Conservation (phyloP, 2,329 filamentous ascomycete species). For the Arthroderma sp. region DNA sequence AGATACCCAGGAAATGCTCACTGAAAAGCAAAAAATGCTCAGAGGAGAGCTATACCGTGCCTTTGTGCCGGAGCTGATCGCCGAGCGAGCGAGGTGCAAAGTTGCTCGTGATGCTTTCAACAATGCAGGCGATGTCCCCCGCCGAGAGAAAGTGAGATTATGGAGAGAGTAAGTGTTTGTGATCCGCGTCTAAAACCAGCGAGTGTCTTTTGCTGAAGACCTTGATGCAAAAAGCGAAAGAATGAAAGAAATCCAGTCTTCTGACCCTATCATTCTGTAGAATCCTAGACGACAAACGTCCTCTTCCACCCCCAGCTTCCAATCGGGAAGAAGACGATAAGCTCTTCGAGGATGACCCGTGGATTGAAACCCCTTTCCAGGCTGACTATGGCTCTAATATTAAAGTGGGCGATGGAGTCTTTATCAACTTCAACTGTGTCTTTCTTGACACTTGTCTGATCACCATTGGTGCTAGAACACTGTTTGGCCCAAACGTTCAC, state of each 20-base stretch:
- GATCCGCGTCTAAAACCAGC: not conserved
- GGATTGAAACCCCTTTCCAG: constrained; percentile 55
- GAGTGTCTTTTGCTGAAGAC: not conserved
- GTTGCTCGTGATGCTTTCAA: constrained; percentile 53
- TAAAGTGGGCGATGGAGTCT: constrained; percentile 55
- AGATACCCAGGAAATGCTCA: constrained; percentile 3
- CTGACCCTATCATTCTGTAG: constrained; percentile 27
- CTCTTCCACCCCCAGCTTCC: constrained; percentile 46
- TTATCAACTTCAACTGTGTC: constrained; percentile 61
- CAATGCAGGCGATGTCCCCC: constrained; percentile 43
- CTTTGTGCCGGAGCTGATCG: constrained; percentile 55
- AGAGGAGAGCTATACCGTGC: constrained; percentile 60
- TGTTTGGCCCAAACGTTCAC: constrained; percentile 65
- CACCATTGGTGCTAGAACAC: constrained; percentile 59
- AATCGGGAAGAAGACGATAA: constrained; percentile 51
- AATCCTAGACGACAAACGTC: constrained; percentile 47
- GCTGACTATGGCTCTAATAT: constrained; percentile 71
- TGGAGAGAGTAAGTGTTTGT: constrained; percentile 54
- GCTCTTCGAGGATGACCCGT: constrained; percentile 51
- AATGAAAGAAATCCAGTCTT: too few relatives aligned
- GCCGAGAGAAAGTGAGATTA: constrained; percentile 51
- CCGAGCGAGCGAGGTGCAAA: constrained; percentile 49
- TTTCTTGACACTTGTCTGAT: constrained; percentile 67
- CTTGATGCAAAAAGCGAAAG: too few relatives aligned
- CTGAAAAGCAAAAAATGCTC: constrained; percentile 39